These are phyloP conservation scores for Rhododendron molle DNA, from an alignment of 148 eudicot species.

Conservation along the genomic window DNA sequence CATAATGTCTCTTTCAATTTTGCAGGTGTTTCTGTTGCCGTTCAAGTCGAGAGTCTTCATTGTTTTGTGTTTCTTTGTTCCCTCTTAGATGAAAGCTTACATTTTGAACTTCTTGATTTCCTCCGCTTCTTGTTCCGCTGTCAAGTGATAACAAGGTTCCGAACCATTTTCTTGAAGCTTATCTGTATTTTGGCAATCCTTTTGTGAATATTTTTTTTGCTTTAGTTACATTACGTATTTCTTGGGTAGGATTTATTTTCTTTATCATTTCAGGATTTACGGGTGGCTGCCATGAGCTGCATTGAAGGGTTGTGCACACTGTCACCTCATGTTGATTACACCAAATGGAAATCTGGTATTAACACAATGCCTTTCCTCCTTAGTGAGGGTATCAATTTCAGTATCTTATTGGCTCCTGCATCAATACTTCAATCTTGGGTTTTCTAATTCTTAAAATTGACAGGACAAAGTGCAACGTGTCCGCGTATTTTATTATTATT, in stretches of 20 bases:
- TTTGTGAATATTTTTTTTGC: not conserved
- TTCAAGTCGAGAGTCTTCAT: constrained; percentile 70
- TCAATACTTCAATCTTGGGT: not conserved
- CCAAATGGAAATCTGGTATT: constrained; percentile 49
- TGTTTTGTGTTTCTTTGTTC: constrained; percentile 52
- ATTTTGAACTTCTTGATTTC: constrained; percentile 55
- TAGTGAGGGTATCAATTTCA: not conserved
- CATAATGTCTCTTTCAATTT: not conserved
- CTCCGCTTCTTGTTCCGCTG: constrained; percentile 70
- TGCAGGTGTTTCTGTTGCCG: constrained; percentile 57
- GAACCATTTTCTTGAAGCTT: not conserved
- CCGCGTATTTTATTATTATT: constrained; percentile 3
- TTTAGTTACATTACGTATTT: not conserved
- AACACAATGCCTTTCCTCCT: not conserved
- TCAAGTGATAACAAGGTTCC: constrained; percentile 60
- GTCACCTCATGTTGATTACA: constrained; percentile 42
- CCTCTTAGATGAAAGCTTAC: constrained; percentile 43
- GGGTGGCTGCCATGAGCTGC: constrained; percentile 74
- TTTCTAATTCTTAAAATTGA: constrained; percentile 4
- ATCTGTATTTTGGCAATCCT: not conserved
- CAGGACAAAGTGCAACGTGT: constrained; percentile 50
- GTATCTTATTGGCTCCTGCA: constrained; percentile 2
- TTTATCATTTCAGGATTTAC: constrained; percentile 34
- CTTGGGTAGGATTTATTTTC: constrained; percentile 6
- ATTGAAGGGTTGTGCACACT: constrained; percentile 57